phyloP scores from a whole-genome alignment of 345 rosid genomes.

The Excoecaria agallocha region DNA sequence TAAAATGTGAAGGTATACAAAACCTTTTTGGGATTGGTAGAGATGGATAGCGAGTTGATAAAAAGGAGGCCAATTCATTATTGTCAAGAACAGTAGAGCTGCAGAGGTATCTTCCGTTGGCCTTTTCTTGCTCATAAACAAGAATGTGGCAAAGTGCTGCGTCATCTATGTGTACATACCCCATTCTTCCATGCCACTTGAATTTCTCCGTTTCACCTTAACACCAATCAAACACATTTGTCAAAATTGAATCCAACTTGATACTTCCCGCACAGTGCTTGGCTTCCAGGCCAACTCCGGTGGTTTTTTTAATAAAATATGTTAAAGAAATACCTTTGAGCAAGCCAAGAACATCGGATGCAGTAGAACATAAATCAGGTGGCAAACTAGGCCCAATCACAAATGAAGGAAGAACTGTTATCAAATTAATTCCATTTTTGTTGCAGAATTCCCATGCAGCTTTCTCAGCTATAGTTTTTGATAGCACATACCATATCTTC shows the following conservation, averaged over 20 bases:
- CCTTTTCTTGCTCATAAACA: conserved; percentile 50
- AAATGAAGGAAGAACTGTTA: conserved; percentile 69
- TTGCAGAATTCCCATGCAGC: conserved; percentile 87
- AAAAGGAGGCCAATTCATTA: conserved; percentile 46
- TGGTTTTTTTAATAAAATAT: too few relatives aligned
- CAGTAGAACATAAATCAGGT: conserved; percentile 65
- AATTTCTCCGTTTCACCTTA: conserved; percentile 64
- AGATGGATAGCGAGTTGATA: conserved; percentile 60
- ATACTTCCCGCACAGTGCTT: too few relatives aligned
- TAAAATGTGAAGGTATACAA: neutral
- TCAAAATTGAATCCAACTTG: too few relatives aligned
- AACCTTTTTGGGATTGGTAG: conserved; percentile 63
- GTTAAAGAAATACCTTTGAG: conserved; percentile 50
- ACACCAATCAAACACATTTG: too few relatives aligned
- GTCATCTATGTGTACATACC: conserved; percentile 89
- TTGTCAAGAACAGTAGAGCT: conserved; percentile 56
- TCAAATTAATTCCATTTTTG: conserved; percentile 54
- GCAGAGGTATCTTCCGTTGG: conserved; percentile 66
- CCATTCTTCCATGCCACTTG: conserved; percentile 84
- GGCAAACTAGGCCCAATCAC: conserved; percentile 83
- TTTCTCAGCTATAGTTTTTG: conserved; percentile 80
- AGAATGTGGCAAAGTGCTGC: conserved; percentile 75
- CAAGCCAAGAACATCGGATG: conserved; percentile 74
- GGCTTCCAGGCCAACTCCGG: too few relatives aligned
- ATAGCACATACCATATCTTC: conserved; percentile 69